phyloP scores from a whole-genome alignment of 179 eudicot genomes.

The Pouteria campechiana region DNA sequence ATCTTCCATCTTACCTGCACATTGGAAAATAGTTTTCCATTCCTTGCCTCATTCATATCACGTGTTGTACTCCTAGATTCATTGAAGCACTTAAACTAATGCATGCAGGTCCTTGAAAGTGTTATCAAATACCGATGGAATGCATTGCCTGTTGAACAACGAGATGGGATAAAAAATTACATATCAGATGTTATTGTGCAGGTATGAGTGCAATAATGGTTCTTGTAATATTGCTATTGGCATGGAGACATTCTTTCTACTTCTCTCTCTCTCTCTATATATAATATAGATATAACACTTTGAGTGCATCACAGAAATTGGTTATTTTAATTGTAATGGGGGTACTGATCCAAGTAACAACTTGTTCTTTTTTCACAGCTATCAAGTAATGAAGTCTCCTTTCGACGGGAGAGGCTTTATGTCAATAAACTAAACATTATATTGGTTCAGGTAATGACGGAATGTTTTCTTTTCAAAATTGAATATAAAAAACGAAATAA shows the following conservation, averaged over 20 bases:
- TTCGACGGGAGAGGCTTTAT: slow-evolving; percentile 85
- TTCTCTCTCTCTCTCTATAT: neutral
- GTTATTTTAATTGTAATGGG: too few species aligned
- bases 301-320: too few species aligned
- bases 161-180: slow-evolving; percentile 97
- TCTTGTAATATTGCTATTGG: too few species aligned
- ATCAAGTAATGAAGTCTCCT: slow-evolving; percentile 81
- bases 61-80: neutral
- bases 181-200: slow-evolving; percentile 92
- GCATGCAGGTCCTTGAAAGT: slow-evolving; percentile 76
- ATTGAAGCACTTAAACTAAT: neutral
- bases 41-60: too few species aligned
- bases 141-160: slow-evolving; percentile 85
- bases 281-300: too few species aligned
- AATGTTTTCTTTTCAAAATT: neutral
- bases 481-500: too few species aligned
- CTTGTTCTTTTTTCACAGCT: slow-evolving; percentile 40
- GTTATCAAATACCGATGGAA: slow-evolving; percentile 97
- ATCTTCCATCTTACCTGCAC: neutral
- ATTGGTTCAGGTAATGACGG: slow-evolving; percentile 68
- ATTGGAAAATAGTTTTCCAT: too few species aligned
- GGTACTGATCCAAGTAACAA: too few species aligned
- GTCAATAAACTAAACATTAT: slow-evolving; percentile 88
- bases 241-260: neutral
- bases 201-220: slow-evolving; percentile 16